Base-by-base conservation (phyloP, 495 filamentous ascomycete genomes). In the Thermochaetoides thermophila region DNA sequence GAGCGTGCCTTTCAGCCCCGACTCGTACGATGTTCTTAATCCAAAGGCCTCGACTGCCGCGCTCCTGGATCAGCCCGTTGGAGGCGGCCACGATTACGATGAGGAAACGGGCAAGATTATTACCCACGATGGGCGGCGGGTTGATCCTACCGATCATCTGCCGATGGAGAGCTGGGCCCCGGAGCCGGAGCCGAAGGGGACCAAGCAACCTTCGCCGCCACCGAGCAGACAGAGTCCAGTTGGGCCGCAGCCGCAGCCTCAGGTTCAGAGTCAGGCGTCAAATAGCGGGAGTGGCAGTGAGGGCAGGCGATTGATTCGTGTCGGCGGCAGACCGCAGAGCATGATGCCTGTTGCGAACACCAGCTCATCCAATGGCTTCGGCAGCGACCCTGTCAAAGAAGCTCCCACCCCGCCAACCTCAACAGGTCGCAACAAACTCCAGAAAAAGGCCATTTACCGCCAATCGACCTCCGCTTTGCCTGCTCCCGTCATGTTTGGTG, bases 91-190 rank as follows among this genome's bases (percentile, higher is more conserved):
- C 3, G 56, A 61, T 31, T 66, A 57, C 31, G 48, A 52, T 25
- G 64, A 68, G 28, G 54, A 55, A 1, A 57, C 56, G 13, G 66
- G 63, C 14, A 74, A 75, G 43, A 86, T 95, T 32, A 77, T 84
- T 34, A 82, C 77, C 0, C 74, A 80, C 35, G 76, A 89, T 53
- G 91, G 89, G 10, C 69, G 81, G 19, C 78, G 86, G 36, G 74
- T 96, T 37, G 89, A 96, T 50, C 87, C 84, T 1, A 86, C 81
- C 2, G 89, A 97, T 53, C 84, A 95, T 49, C 72, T 97, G 1
- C 89, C 87, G 0, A 72, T 82, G 28, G 78, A 86, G 23, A 82
- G 76, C 3, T 96, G 85, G 81, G 89, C 89, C 0, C 89, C 89
- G 1, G 85, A 96, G 50, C 87, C 87, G 1, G 87, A 95, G 45